Evolutionary conservation across 805 yeast genomes (phyloP), one percentile per base, ranked within the genome.

Genomic region (Metschnikowia cerradonensis): DNA sequence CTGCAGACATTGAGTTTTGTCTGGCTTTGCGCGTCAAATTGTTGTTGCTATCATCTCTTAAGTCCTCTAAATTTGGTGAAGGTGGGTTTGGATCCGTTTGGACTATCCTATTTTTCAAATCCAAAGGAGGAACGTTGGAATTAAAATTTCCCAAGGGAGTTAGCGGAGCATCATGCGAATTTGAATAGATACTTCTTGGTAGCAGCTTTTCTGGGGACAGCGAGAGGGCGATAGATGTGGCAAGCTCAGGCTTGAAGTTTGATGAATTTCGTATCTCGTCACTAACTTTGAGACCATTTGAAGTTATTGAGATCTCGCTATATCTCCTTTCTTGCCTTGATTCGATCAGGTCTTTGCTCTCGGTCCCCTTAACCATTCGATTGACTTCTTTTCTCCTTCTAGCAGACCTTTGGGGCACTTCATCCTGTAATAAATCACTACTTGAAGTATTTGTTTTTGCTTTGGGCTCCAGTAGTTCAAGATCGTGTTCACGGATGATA

Each of bases 361-460:
- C 40, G 4, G 43, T 30, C 4, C 26, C 47, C 6, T 6, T 8
- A 30, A 19, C 3, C 6, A 34, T 35, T 35, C 39, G 40, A 22
- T 31, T 32, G 30, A 23, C 14, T n/a, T 34, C 48, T 6, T 46
- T 49, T 41, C 51, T 52, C 35, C 68, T 45, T 51, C 69, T 52
- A 13, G 67, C 60, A 3, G 69, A 64, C 36, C 71, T 48, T 49
- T 63, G 65, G 3, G 70, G 69, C 22, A 64, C 51, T 13, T 55
- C 58, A 20, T 43, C 52, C 22, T 7, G 20, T 22, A 13, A 3
- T 6, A 8, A 17, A n/a, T 26, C 33, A 15, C 19, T 7, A 40
- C 2, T 26, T 26, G 11, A 10, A 8, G 13, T 14, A 45, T 45
- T 38, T 33, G 39, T 6, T 19, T 11, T 26, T 13, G 17, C 15